phyloP scores from a whole-genome alignment of 1,139 yeast genomes.

The Scheffersomyces illinoinensis region DNA sequence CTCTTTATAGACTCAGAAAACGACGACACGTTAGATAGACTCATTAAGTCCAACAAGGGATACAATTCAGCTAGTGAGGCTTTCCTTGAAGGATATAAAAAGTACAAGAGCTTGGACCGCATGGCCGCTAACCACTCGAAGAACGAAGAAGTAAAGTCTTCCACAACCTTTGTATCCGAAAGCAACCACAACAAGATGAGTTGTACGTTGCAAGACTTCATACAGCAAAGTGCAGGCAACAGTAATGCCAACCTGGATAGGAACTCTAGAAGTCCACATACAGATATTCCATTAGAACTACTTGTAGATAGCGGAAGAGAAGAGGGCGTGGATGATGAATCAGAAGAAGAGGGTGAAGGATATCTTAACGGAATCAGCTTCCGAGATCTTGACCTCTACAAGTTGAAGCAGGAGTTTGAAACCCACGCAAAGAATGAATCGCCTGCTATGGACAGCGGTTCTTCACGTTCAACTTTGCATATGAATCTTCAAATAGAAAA shows the following conservation, averaged over 20 bases:
- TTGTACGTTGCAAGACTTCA: slow-evolving; percentile 27
- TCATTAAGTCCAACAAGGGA: slow-evolving; percentile 21
- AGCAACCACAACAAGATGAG: slow-evolving; percentile 6
- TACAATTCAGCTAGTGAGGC: slow-evolving; percentile 32
- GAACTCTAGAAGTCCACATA: slow-evolving; percentile 1
- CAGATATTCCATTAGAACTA: slow-evolving; percentile 2
- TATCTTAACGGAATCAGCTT: slow-evolving; percentile 14
- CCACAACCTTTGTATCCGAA: slow-evolving; percentile 22
- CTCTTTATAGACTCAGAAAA: slow-evolving; percentile 41
- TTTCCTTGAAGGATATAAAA: slow-evolving; percentile 35
- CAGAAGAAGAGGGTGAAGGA: slow-evolving; percentile 11
- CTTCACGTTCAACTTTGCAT: slow-evolving; percentile 11
- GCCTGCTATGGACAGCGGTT: slow-evolving; percentile 1
- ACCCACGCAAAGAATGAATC: not conserved
- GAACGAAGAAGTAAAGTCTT: slow-evolving; percentile 20
- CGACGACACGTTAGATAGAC: slow-evolving; percentile 27
- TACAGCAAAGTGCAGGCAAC: slow-evolving; percentile 19
- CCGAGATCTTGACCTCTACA: slow-evolving; percentile 28
- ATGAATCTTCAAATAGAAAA: slow-evolving; percentile 3
- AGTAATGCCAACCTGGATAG: slow-evolving; percentile 1
- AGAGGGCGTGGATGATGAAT: slow-evolving; percentile 26
- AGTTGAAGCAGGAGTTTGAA: slow-evolving; percentile 29
- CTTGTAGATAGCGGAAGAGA: slow-evolving; percentile 13
- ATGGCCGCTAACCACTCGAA: slow-evolving; percentile 27
- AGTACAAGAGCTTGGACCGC: slow-evolving; percentile 36